Base-by-base conservation (phyloP, 306 rosid species). In the Dalbergia oliveri region DNA sequence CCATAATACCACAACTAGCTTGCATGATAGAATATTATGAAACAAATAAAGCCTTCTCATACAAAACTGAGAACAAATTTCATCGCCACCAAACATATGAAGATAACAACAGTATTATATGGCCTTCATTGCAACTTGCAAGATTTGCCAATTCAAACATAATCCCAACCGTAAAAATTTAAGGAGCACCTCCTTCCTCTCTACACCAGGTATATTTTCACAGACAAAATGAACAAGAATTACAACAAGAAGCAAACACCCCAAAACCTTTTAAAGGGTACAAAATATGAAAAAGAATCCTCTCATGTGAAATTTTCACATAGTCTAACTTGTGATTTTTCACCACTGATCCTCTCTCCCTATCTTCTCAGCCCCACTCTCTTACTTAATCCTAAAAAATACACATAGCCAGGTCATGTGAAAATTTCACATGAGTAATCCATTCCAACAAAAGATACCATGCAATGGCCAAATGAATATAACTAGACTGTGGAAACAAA, bases 31-130 rank as follows among this genome's bases (percentile, higher is more conserved):
- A 44, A 57, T 62, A 66, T 34, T 44, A 66, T 12, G 72, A 71
- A 58, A 78, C 76, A 4, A 66, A 78, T 12, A 47, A 78, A 72
- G 44, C 68, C 16, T 23, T 59, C 31, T 72, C 77, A 49, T 65
- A 54, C 71, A 83, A 83, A 61, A 72, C 66, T 58, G 63, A 83
- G 65, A 78, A 69, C 16, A 23, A 66, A 69, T n/a, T 60, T 33
- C 37, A 3, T 18, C 59, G 49, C 26, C 23, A 26, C 6, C 76
- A 45, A 59, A 82, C 16, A 31, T 53, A 63, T 70, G 43, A 69
- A 54, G 56, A 57, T 72, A 69, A 68, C 31, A 62, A 63, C 31
- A 63, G 34, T 53, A 41, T 14, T 63, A 71, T 41, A 53, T 59
- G 77, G 54, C 61, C 74, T 75, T 75, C 51, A 63, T 34, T 18